These are phyloP conservation scores for Xylaria palmicola DNA, from an alignment of 495 filamentous ascomycete genomes.

Conservation along the genomic window DNA sequence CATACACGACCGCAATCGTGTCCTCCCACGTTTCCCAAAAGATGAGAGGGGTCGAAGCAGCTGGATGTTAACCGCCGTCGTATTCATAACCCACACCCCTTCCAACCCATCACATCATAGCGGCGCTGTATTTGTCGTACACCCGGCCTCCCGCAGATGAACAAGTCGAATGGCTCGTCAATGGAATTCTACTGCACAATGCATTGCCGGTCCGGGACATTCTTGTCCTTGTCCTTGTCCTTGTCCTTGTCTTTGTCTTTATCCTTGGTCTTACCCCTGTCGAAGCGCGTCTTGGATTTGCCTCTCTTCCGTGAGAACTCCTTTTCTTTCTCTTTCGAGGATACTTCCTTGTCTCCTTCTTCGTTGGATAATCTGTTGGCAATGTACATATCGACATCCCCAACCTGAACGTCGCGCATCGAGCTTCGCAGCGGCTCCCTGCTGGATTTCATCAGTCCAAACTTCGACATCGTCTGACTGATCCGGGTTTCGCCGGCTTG, in stretches of 20 bases:
- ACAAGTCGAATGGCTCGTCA: neutral
- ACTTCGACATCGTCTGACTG: constrained; percentile 63
- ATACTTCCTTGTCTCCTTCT: constrained; percentile 33
- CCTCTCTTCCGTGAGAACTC: constrained; percentile 42
- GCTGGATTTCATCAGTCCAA: constrained; percentile 54
- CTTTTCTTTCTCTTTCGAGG: constrained; percentile 25
- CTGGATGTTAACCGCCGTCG: no score
- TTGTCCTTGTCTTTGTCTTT: constrained; percentile 48
- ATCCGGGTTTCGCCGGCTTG: constrained; percentile 66
- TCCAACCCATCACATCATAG: no score
- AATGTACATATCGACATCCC: constrained; percentile 36
- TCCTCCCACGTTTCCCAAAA: no score
- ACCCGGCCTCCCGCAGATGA: neutral
- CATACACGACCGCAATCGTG: no score
- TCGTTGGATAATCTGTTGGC: constrained; percentile 41
- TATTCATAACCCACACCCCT: no score
- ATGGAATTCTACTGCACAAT: constrained; percentile 21
- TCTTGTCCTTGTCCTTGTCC: constrained; percentile 40
- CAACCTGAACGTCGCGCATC: constrained; percentile 30
- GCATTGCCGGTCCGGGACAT: constrained; percentile 70
- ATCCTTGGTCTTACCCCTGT: constrained; percentile 43
- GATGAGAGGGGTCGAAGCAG: no score
- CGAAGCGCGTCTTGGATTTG: constrained; percentile 44
- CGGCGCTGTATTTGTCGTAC: neutral
- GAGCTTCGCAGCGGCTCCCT: constrained; percentile 44